Conservation (phyloP, 2,329 filamentous ascomycete species). For the Colletotrichum sp. region DNA sequence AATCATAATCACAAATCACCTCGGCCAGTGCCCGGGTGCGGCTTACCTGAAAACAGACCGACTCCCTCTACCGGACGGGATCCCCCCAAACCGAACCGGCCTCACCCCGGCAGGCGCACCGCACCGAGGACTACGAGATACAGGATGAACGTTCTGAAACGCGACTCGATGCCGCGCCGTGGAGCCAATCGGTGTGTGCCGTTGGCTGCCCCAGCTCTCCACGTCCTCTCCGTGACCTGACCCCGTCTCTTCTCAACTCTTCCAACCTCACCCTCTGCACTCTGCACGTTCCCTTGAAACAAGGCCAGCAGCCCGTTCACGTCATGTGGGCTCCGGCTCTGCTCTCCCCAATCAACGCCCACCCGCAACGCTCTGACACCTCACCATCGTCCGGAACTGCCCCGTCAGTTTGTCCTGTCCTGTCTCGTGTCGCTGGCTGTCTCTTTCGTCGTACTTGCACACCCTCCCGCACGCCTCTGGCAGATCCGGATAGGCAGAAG, state of each 20-base stretch:
- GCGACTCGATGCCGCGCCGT: neutral
- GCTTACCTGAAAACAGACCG: neutral
- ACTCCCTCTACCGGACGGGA: neutral
- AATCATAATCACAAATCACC: neutral
- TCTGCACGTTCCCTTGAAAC: slow-evolving; percentile 15
- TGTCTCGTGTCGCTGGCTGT: neutral
- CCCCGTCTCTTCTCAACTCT: neutral
- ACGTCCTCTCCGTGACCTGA: neutral
- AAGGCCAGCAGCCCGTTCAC: neutral
- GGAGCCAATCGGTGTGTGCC: slow-evolving; percentile 3
- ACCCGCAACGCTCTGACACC: neutral
- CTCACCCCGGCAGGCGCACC: neutral
- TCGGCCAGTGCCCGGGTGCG: neutral
- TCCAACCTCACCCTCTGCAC: neutral
- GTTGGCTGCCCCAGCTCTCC: neutral
- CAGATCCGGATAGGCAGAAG: neutral
- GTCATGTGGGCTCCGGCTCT: neutral
- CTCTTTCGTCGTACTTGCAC: neutral
- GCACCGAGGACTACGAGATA: neutral
- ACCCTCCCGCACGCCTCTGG: neutral
- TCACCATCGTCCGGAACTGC: neutral
- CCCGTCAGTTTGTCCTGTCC: neutral
- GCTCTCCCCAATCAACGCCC: neutral
- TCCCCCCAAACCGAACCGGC: neutral
- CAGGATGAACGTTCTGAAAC: slow-evolving; percentile 14